phyloP scores from a whole-genome alignment of 2,329 filamentous ascomycete genomes.

The Hymenoscyphus albidus region DNA sequence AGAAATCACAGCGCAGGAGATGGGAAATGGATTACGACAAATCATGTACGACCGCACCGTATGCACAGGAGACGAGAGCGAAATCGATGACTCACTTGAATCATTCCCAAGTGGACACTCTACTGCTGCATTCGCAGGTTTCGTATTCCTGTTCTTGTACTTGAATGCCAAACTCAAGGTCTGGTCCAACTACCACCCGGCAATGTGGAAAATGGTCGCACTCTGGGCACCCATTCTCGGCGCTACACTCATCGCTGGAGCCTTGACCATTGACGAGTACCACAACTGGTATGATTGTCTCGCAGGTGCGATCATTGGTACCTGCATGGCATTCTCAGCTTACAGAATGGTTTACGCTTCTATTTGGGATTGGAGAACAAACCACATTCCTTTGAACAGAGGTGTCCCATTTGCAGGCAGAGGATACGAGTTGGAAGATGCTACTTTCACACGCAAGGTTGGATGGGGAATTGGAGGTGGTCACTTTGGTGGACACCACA shows the following conservation, averaged over 20 bases:
- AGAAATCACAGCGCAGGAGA: slow-evolving; percentile 38
- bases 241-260: slow-evolving; percentile 63
- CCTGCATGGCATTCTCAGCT: slow-evolving; percentile 58
- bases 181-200: slow-evolving; percentile 66
- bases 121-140: slow-evolving; percentile 68
- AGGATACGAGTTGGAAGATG: slow-evolving; percentile 46
- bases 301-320: slow-evolving; percentile 62
- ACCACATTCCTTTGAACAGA: slow-evolving; percentile 62
- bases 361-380: slow-evolving; percentile 65
- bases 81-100: slow-evolving; percentile 67
- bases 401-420: slow-evolving; percentile 52
- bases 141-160: slow-evolving; percentile 68
- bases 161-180: slow-evolving; percentile 77
- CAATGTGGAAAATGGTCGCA: slow-evolving; percentile 68
- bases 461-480: slow-evolving; percentile 49
- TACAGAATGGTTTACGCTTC: slow-evolving; percentile 66
- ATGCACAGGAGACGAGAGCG: slow-evolving; percentile 60
- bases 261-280: slow-evolving; percentile 67
- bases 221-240: slow-evolving; percentile 64
- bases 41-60: slow-evolving; percentile 68
- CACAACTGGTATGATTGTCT: slow-evolving; percentile 76
- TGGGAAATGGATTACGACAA: slow-evolving; percentile 50
- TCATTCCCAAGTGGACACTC: slow-evolving; percentile 72
- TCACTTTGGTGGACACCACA: neutral
- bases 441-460: slow-evolving; percentile 55